Evolutionary conservation across 2,329 filamentous ascomycete genomes (phyloP).

Genomic region (Diplodia corticola): DNA sequence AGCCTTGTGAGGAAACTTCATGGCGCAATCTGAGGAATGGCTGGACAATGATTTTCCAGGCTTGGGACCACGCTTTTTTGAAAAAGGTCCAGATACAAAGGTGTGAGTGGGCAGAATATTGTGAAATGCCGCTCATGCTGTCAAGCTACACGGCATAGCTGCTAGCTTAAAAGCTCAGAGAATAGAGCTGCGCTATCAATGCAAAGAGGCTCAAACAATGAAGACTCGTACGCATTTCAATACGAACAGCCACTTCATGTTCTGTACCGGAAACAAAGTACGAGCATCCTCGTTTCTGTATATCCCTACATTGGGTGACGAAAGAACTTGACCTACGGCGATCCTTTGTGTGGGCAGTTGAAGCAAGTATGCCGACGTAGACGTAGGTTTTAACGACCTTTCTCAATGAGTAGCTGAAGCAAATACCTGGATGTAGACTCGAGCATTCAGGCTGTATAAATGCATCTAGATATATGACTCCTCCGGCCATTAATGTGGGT

Average conservation of each 20-base stretch:
- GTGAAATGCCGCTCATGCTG: constrained; percentile 25
- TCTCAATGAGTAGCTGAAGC: too few relatives aligned
- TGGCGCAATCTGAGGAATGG: neutral
- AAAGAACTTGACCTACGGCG: too few relatives aligned
- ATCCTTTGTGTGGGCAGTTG: too few relatives aligned
- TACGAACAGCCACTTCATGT: neutral
- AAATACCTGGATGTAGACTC: too few relatives aligned
- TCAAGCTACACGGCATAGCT: neutral
- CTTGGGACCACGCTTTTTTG: neutral
- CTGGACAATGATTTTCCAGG: neutral
- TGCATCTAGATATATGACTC: too few relatives aligned
- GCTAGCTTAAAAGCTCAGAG: neutral
- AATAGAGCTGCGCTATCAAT: neutral
- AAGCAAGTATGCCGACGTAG: too few relatives aligned
- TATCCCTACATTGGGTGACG: too few relatives aligned
- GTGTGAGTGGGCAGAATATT: constrained; percentile 25
- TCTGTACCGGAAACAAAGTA: neutral
- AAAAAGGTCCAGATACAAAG: neutral
- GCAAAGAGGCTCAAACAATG: neutral
- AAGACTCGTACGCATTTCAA: neutral
- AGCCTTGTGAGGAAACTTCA: neutral
- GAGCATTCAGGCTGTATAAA: too few relatives aligned
- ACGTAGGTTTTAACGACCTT: too few relatives aligned
- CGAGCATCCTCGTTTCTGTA: neutral
- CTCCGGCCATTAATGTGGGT: too few relatives aligned